phyloP scores from a whole-genome alignment of 2,329 filamentous ascomycete genomes.

The Colletotrichum somersetense region DNA sequence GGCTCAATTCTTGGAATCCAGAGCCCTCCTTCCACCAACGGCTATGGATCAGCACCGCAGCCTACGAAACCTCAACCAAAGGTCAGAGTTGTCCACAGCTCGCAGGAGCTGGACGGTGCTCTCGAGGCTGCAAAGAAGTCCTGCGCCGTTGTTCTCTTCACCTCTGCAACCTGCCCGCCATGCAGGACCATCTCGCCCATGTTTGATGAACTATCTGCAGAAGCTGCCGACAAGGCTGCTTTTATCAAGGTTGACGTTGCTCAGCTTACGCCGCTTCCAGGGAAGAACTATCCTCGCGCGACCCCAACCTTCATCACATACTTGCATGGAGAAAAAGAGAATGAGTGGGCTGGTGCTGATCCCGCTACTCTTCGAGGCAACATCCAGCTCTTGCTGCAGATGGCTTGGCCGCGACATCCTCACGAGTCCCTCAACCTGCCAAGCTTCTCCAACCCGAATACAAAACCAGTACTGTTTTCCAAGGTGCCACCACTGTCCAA shows the following conservation, averaged over 20 bases:
- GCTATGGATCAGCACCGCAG: conserved; percentile 44
- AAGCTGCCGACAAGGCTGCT: conserved; percentile 74
- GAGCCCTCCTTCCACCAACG: conserved; percentile 46
- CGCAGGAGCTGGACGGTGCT: conserved; percentile 71
- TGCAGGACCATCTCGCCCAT: conserved; percentile 87
- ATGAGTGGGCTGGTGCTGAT: conserved; percentile 86
- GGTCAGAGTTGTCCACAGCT: conserved; percentile 72
- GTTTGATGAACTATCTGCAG: conserved; percentile 83
- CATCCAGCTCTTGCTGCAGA: conserved; percentile 78
- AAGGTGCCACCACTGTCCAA: conserved; percentile 89
- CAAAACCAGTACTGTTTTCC: conserved; percentile 77
- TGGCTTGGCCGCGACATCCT: conserved; percentile 80
- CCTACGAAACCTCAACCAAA: conserved; percentile 43
- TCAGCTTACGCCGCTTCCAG: conserved; percentile 55
- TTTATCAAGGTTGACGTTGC: conserved; percentile 89
- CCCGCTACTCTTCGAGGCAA: conserved; percentile 76
- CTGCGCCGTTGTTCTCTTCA: conserved; percentile 91
- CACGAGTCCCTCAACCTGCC: conserved; percentile 80
- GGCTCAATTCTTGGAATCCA: conserved; percentile 68
- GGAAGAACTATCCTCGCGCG: conserved; percentile 75
- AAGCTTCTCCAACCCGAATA: conserved; percentile 72
- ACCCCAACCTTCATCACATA: conserved; percentile 94
- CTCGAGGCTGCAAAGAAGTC: conserved; percentile 72
- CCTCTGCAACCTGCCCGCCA: conserved; percentile 85
- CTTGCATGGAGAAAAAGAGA: conserved; percentile 78